Evolutionary conservation across 1,284 basidiomycete species (phyloP), one percentile per base, ranked within the genome.

Genomic region (Cutaneotrichosporon cutaneum): DNA sequence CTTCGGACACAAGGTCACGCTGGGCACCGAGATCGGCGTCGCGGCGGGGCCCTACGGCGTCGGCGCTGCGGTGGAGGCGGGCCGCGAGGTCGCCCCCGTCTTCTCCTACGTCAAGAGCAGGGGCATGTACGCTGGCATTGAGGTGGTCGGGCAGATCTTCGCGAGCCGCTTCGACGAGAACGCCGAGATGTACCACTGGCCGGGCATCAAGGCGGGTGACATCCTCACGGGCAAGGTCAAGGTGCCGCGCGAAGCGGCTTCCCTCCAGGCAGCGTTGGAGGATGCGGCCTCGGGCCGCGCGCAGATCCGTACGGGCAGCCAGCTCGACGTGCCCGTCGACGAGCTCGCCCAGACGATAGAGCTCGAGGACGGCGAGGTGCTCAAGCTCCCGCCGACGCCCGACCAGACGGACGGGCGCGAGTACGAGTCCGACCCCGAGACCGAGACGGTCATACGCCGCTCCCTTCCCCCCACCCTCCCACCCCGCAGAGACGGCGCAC

Each of bases 231-330:
- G 82, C 18, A 80, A 81, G 65, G 81, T 80, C 33, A 64, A 73
- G 5, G 73, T 81, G 3, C 84, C 84, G 0, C 72, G 68, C 2
- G 78, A 81, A 65, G 82, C 80, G 0, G 76, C 73, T 11, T 62
- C 72, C 0, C 74, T 85, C 7, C 73, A 79, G 53, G 45, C 73
- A 10, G 82, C 83, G 0, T 71, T 85, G 6, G 63, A 73, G 10
- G 83, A 83, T 57, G 83, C 84, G n/a, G 82, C 83, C 60, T 71
- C 77, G 0, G 84, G 84, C n/a, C 65, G 69, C 14, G 83, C 84
- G 0, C 84, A 85, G 63, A 61, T 58, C 8, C 62, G 68, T 32
- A 75, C 74, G 27, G 80, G 77, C 30, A 71, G 73, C 9, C 68
- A 71, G 3, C 75, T 78, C 56, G 72, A 80, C 32, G 68, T 67